These are phyloP conservation scores for Oryza glumipatula DNA, from an alignment of 176 grass and related monocot species.

Conservation along the genomic window DNA sequence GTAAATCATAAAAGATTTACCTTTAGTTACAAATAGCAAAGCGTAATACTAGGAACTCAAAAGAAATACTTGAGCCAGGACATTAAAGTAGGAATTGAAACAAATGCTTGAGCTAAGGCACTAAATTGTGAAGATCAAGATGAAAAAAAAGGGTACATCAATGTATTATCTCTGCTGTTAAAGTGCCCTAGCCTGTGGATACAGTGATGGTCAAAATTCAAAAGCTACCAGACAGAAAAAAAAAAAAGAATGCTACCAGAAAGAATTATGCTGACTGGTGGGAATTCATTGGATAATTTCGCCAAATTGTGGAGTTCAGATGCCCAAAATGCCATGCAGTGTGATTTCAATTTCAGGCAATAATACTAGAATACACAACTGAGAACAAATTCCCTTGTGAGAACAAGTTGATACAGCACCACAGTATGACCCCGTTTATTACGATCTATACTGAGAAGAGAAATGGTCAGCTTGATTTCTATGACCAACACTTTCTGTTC, in stretches of 20 bases:
- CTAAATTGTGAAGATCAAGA: slow-evolving; percentile 25
- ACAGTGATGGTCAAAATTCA: not conserved
- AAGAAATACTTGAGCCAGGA: not conserved
- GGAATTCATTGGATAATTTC: slow-evolving; percentile 9
- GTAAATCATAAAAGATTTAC: slow-evolving; percentile 14
- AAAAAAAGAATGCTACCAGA: too few relatives aligned
- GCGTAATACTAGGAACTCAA: not conserved
- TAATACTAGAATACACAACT: not conserved
- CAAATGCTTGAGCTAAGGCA: not conserved
- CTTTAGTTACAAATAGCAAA: slow-evolving; percentile 15
- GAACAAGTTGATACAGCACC: not conserved
- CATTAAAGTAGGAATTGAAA: not conserved
- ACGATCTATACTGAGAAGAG: not conserved
- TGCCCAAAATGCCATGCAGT: not conserved
- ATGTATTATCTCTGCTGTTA: not conserved
- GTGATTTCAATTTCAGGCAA: not conserved
- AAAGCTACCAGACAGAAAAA: too few relatives aligned
- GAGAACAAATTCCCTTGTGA: not conserved
- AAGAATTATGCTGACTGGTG: not conserved
- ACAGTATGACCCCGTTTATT: not conserved
- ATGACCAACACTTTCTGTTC: not conserved
- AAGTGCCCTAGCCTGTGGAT: not conserved
- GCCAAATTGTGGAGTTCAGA: not conserved
- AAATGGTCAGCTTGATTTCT: not conserved
- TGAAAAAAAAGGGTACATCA: not conserved